A percentile compares a stretch with the other conserved stretches of the same genome.
These are phyloP conservation scores for Effrenium voratum DNA, from an alignment of 73 alveolate genomes.

Conservation along the genomic window DNA sequence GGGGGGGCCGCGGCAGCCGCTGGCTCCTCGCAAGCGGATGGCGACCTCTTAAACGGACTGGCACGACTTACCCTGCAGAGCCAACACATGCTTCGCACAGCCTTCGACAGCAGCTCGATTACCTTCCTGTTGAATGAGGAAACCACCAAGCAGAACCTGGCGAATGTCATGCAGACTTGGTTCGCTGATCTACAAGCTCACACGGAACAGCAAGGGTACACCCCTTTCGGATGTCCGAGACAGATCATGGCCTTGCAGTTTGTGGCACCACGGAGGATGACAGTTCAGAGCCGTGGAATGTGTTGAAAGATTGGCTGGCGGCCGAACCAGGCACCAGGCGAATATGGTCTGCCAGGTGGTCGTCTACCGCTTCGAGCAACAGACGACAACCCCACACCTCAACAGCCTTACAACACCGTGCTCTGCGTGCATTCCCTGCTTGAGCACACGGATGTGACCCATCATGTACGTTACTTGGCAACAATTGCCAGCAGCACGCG, in stretches of 20 bases:
- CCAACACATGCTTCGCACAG: neutral
- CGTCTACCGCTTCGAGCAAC: no score
- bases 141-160: neutral
- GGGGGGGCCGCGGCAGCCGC: neutral
- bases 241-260: no score
- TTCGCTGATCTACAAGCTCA: neutral
- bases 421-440: constrained; percentile 95
- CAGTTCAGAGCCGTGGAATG: no score
- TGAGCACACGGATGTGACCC: constrained; percentile 97
- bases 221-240: no score
- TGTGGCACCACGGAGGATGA: no score
- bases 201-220: neutral
- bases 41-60: neutral
- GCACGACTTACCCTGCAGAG: neutral
- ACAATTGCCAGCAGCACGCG: no score
- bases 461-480: no score
- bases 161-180: neutral
- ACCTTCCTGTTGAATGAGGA: neutral
- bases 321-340: no score
- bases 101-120: neutral
- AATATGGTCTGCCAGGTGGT: no score
- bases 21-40: neutral
- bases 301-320: no score
- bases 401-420: constrained; percentile 97
- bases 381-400: no score